Evolutionary conservation across 192 early-diverging fungal species (phyloP).

Genomic region (Cetraspora pellucida): DNA sequence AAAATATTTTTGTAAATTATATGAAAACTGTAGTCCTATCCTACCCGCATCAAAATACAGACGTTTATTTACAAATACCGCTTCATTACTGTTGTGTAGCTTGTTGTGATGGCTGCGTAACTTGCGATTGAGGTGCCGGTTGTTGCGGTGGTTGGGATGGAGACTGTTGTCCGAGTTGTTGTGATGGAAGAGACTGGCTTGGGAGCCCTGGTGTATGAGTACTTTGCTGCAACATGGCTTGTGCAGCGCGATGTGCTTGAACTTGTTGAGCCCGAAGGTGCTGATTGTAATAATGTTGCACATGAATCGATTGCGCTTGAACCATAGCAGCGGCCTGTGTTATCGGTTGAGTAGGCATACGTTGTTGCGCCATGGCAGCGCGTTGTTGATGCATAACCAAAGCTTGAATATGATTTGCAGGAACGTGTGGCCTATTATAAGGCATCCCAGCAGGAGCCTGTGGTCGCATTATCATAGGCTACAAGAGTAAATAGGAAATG

Average conservation of each 20-base stretch:
- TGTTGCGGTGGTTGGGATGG: neutral
- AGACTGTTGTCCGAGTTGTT: neutral
- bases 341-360: slow-evolving; percentile 36
- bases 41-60: too few relatives aligned
- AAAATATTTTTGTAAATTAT: too few relatives aligned
- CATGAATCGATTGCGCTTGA: neutral
- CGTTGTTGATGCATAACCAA: slow-evolving; percentile 5
- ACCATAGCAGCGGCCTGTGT: slow-evolving; percentile 23
- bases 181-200: neutral
- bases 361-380: slow-evolving; percentile 36
- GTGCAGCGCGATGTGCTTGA: neutral
- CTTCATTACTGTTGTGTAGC: neutral
- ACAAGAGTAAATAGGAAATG: neutral
- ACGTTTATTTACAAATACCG: too few relatives aligned
- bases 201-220: too few relatives aligned
- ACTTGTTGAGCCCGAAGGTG: neutral
- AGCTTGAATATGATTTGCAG: neutral
- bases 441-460: neutral
- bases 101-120: neutral
- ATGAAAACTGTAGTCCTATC: too few relatives aligned
- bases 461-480: slow-evolving; percentile 21
- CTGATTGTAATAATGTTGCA: neutral
- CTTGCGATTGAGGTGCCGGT: neutral
- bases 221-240: neutral
- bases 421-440: neutral